These are phyloP conservation scores for Ustilago vetiveriae DNA, from an alignment of 1,284 basidiomycete genomes.

Conservation along the genomic window DNA sequence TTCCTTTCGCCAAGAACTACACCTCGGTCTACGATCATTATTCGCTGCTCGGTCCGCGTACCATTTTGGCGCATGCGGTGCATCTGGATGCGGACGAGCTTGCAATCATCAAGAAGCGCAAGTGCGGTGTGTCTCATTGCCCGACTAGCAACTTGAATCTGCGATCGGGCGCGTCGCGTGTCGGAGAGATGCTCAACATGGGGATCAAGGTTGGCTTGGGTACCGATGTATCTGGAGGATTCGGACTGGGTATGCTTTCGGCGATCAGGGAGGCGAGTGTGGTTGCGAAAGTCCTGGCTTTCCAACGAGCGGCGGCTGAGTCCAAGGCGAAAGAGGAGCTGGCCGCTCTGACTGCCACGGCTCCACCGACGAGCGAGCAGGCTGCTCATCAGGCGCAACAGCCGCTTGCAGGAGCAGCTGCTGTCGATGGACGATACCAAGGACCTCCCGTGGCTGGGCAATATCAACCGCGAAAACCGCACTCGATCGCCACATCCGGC, in stretches of 20 bases:
- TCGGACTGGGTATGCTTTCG: conserved; percentile 82
- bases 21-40: conserved; percentile 79
- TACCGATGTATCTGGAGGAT: conserved; percentile 91
- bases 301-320: conserved; percentile 50
- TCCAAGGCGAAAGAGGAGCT: conserved; percentile 38
- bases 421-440: conserved; percentile 38
- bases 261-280: conserved; percentile 83
- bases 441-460: conserved; percentile 44
- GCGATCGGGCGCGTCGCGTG: conserved; percentile 80
- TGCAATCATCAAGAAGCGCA: conserved; percentile 74
- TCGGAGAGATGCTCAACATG: conserved; percentile 80
- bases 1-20: conserved; percentile 69
- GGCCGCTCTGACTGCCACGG: conserved; percentile 7
- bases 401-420: conserved; percentile 29
- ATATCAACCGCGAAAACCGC: conserved; percentile 38
- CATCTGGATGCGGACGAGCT: conserved; percentile 80
- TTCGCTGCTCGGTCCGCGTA: conserved; percentile 80
- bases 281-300: conserved; percentile 78
- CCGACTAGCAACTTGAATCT: conserved; percentile 88
- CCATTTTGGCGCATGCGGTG: conserved; percentile 89
- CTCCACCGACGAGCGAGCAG: conserved; percentile 25
- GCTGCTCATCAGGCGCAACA: conserved; percentile 17
- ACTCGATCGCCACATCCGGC: conserved; percentile 36
- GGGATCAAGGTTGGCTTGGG: conserved; percentile 87
- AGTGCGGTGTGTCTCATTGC: conserved; percentile 88